Base-by-base conservation (phyloP, 805 yeast genomes). In the Kregervanrija delftensis region DNA sequence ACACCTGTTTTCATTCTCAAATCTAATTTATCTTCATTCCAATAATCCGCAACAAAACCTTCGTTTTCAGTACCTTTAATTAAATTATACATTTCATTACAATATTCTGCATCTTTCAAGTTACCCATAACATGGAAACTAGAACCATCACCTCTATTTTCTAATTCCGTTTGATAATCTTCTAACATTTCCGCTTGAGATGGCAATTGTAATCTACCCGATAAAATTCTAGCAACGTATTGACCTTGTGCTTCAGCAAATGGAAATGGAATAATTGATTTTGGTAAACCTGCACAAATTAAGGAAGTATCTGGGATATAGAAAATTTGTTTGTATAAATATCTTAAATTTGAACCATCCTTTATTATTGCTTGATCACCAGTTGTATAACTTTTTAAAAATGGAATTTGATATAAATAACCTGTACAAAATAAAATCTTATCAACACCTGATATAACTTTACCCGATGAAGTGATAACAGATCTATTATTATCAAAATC, bases 401-500 rank as follows among this genome's bases (percentile, higher is more conserved):
- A 83, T 15, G 95, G 93, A 45, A 76, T 68, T 33, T 77, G 73
- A 55, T 79, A 79, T 39, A 77, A 66, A 60, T 84, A 86, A 1
- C 95, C 95, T 0, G 95, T 86, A 41, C 86, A 84, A 58, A 80
- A 83, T 9, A 86, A 65, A 9, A 86, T 65, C 16, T 57, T 55
- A 49, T 85, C 90, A 35, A 84, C 73, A 33, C 67, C 68, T 1
- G 53, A 52, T 2, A 81, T 46, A 10, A 53, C 59, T 3, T 60
- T 51, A 2, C 83, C 88, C 49, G 77, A 78, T 4, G 52, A 66
- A 46, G 81, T 75, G 11, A 60, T 55, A 2, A 80, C 71, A 0
- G 67, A 54, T 39, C 61, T 58, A 28, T 54, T 48, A 14, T 58
- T 52, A 11, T 52, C 51, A 30, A 51, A 54, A 35, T 61, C 58